Evolutionary conservation across 2,329 filamentous ascomycete genomes (phyloP), one percentile per base, ranked within the genome.

Genomic region (Fonsecaea erecta): DNA sequence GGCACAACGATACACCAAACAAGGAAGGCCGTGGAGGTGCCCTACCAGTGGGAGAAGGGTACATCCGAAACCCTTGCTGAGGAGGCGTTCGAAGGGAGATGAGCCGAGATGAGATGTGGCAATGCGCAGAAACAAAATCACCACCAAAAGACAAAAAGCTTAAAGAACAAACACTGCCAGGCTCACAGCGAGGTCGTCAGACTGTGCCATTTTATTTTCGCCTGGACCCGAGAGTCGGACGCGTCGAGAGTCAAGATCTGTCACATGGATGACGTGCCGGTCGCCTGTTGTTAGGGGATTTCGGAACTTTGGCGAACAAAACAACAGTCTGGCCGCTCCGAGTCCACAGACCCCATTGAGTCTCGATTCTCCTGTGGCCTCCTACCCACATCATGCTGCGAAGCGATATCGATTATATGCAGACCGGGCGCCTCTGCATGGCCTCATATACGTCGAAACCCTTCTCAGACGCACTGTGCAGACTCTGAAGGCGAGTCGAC

Each of bases 1-100:
- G 62, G 54, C 64, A 69, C 64, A 63, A 26, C 52, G 48, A 37
- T 21, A 26, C 62, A 62, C 57, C 52, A 26, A 67, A 60, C 34
- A 37, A 52, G 65, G 40, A 59, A 60, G 52, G 58, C 24, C 18
- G 35, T 43, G 35, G 46, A 26, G 32, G 40, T 16, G 43, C 24
- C 12, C 57, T 60, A 11, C 52, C 40, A 43, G 9, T 46, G 37
- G 43, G 34, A 37, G 37, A 30, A 46, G 18, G 18, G 14, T 16
- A 51, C 30, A 24, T 21, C 32, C 48, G 32, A 37, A 58, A 54
- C 43, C 52, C 57, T 56, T 21, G 62, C 34, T 46, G 30, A 56
- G 52, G 57, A 52, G 62, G 62, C 58, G 63, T 43, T 58, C 28
- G 43, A 48, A 32, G 24, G 53, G 59, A 58, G 46, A 65, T 65